Conservation (phyloP, 148 eudicot species). For the Rhododendron mucronatum region DNA sequence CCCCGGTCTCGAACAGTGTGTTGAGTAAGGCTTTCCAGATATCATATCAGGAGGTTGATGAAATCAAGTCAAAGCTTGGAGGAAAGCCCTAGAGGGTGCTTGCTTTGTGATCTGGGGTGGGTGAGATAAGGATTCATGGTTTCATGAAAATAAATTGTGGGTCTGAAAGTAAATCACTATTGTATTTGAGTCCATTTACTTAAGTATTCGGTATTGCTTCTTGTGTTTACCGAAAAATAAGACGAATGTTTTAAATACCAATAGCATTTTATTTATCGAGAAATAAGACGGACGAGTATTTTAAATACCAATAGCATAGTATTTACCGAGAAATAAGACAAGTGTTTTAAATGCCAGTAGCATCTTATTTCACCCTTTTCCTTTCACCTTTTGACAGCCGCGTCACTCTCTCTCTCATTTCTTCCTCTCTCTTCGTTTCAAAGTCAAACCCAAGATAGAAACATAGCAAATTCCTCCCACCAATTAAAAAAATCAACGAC, state of each 20-base stretch:
- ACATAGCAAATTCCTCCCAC: no score
- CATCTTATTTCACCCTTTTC: no score
- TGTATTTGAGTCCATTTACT: not conserved
- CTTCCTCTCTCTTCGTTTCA: no score
- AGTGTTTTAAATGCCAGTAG: not conserved
- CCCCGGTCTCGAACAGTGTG: constrained; percentile 11
- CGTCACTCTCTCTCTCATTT: no score
- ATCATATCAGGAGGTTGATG: not conserved
- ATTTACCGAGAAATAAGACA: not conserved
- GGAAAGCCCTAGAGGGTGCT: not conserved
- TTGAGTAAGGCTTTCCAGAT: constrained; percentile 19
- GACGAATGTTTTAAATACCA: not conserved
- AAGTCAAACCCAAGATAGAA: no score
- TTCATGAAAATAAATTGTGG: not conserved
- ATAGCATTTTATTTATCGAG: not conserved
- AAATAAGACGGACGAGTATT: not conserved
- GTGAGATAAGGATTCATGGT: not conserved
- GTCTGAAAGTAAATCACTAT: not conserved
- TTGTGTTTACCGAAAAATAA: not conserved
- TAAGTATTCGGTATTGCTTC: not conserved
- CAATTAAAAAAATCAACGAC: no score
- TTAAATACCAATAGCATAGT: no score
- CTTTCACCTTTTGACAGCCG: no score
- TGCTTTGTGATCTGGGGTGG: not conserved
- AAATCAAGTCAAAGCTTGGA: constrained; percentile 9